These are phyloP conservation scores for Colletotrichum godetiae DNA, from an alignment of 2,329 filamentous ascomycete species.

Conservation along the genomic window DNA sequence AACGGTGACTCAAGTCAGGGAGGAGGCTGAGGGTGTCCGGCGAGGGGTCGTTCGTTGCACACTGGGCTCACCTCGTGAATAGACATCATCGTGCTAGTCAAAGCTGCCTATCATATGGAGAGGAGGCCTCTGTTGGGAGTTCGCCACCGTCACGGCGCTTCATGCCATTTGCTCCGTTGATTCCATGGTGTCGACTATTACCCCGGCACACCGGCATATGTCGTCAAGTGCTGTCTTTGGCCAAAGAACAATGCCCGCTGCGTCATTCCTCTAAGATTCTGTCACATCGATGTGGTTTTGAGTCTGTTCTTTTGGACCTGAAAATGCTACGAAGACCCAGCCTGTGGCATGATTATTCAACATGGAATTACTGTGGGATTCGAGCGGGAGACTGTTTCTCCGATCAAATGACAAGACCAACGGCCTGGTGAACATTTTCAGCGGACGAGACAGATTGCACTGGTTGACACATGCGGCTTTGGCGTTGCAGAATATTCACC, in stretches of 20 bases:
- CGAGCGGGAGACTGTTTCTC: neutral
- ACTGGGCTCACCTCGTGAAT: slow-evolving; percentile 41
- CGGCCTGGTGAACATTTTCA: neutral
- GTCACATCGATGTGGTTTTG: neutral
- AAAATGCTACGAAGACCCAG: neutral
- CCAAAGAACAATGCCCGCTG: neutral
- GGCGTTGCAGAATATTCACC: slow-evolving; percentile 19
- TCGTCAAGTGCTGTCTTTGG: neutral
- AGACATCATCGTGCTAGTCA: slow-evolving; percentile 12
- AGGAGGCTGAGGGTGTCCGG: slow-evolving; percentile 71
- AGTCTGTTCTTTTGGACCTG: neutral
- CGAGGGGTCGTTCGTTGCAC: slow-evolving; percentile 68
- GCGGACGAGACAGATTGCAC: neutral
- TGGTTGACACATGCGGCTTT: slow-evolving; percentile 5
- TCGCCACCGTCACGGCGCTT: neutral
- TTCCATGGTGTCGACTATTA: neutral
- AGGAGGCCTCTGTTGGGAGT: slow-evolving; percentile 34
- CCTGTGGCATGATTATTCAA: neutral
- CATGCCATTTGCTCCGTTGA: neutral
- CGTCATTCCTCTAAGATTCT: neutral
- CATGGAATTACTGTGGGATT: neutral
- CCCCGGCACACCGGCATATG: neutral
- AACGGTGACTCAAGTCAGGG: slow-evolving; percentile 61
- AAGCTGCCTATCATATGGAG: neutral
- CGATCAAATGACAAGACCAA: neutral